Conservation (phyloP, 257 asterid genomes). For the Rehmannia glutinosa region DNA sequence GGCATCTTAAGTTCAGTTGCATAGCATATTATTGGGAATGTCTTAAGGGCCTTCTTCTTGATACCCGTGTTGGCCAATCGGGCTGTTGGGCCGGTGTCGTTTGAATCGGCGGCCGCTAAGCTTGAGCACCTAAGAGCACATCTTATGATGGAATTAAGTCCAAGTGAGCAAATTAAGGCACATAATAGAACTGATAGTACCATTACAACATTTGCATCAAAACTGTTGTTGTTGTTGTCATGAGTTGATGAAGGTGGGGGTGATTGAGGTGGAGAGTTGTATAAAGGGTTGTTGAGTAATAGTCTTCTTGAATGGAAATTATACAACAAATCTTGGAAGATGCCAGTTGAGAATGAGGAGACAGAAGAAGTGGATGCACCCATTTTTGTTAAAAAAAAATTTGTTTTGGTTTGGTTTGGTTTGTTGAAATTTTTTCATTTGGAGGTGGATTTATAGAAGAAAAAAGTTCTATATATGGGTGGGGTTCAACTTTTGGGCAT, state of each 20-base stretch:
- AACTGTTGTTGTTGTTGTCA: slow-evolving; percentile 23
- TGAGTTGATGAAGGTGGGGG: slow-evolving; percentile 15
- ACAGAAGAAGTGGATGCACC: slow-evolving; percentile 6
- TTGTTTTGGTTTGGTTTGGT: no score
- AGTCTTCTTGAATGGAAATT: slow-evolving; percentile 37
- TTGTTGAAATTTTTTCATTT: slow-evolving; percentile 6
- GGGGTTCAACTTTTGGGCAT: slow-evolving; percentile 3
- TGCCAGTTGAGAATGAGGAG: slow-evolving; percentile 14
- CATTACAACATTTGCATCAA: slow-evolving; percentile 55
- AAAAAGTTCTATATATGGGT: not conserved
- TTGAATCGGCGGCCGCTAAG: slow-evolving; percentile 9
- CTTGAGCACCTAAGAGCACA: slow-evolving; percentile 53
- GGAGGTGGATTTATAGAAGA: slow-evolving; percentile 34
- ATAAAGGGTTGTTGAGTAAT: slow-evolving; percentile 26
- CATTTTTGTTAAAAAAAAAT: no score
- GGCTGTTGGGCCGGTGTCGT: slow-evolving; percentile 2
- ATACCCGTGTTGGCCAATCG: slow-evolving; percentile 40
- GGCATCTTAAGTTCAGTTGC: slow-evolving; percentile 30
- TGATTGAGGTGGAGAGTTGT: slow-evolving; percentile 22
- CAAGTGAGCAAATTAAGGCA: slow-evolving; percentile 58
- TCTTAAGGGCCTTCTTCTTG: slow-evolving; percentile 48
- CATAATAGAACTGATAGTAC: slow-evolving; percentile 54
- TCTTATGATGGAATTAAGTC: slow-evolving; percentile 47
- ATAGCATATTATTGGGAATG: slow-evolving; percentile 36
- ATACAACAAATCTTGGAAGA: slow-evolving; percentile 14